Percentiles rank a stretch among this genome's conserved stretches.
Evolutionary conservation across 345 rosid genomes (phyloP).

Genomic region (Carallia pectinifolia): DNA sequence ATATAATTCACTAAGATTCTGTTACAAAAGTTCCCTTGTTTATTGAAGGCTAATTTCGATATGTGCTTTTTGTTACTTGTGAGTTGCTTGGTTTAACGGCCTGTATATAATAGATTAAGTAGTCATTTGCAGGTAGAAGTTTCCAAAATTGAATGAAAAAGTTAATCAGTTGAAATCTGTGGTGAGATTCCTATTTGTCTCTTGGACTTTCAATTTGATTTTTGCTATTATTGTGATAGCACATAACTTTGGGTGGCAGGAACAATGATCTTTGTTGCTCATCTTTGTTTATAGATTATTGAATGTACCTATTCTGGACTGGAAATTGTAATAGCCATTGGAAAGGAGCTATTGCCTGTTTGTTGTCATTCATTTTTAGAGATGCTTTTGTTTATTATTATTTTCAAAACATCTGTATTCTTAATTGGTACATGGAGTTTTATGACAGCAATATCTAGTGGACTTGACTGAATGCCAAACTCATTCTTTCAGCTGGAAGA

Average conservation of each 20-base stretch:
- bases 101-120: background rate
- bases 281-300: too few species aligned
- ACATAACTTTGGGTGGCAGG: too few species aligned
- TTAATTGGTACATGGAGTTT: background rate
- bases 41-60: background rate
- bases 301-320: too few species aligned
- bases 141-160: constrained; percentile 38
- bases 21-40: background rate
- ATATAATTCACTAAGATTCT: background rate
- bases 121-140: constrained; percentile 39
- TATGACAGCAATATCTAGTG: background rate
- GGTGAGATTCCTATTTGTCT: constrained; percentile 23
- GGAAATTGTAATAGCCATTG: background rate
- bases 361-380: background rate
- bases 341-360: background rate
- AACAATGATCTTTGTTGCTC: too few species aligned
- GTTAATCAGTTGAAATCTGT: constrained; percentile 21
- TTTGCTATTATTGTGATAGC: background rate
- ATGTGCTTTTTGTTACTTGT: background rate
- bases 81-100: background rate
- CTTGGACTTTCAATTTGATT: background rate
- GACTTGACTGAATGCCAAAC: constrained; percentile 2
- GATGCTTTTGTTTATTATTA: background rate
- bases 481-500: constrained; percentile 53
- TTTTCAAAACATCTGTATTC: constrained; percentile 4